Evolutionary conservation across 1,284 basidiomycete genomes (phyloP).

Genomic region (Irpex sp.): DNA sequence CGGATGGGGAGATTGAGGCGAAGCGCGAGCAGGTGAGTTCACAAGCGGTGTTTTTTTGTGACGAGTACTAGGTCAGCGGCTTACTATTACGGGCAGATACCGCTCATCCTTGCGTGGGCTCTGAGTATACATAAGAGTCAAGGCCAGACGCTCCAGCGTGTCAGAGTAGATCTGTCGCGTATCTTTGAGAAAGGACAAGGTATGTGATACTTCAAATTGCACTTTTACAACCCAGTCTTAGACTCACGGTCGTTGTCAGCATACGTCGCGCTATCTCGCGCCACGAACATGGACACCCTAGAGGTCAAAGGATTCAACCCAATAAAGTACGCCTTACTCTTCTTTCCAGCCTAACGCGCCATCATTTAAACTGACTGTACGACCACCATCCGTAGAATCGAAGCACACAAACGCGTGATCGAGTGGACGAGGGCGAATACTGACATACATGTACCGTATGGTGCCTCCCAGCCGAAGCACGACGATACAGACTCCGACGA

Average conservation of each 20-base stretch:
- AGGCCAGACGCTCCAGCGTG: slow-evolving; percentile 78
- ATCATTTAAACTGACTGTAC: not conserved
- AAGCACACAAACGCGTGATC: not conserved
- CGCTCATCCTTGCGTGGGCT: slow-evolving; percentile 79
- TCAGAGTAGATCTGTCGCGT: slow-evolving; percentile 61
- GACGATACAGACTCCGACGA: not conserved
- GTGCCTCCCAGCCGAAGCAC: not conserved
- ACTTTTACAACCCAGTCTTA: not conserved
- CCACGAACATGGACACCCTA: slow-evolving; percentile 21
- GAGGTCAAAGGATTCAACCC: slow-evolving; percentile 25
- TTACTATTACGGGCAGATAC: slow-evolving; percentile 41
- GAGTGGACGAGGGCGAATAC: slow-evolving; percentile 6
- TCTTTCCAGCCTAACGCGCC: not conserved
- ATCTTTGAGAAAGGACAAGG: slow-evolving; percentile 84
- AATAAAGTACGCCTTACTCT: slow-evolving; percentile 15
- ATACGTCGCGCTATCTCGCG: slow-evolving; percentile 30
- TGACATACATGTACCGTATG: not conserved
- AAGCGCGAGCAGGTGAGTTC: slow-evolving; percentile 43
- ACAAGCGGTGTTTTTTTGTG: too few relatives aligned
- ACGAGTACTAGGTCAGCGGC: too few relatives aligned
- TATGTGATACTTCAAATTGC: slow-evolving; percentile 15
- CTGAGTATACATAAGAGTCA: slow-evolving; percentile 86
- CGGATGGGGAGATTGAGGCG: slow-evolving; percentile 49
- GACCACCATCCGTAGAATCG: not conserved
- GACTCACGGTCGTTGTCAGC: slow-evolving; percentile 12